These are phyloP conservation scores for Marchantia polymorpha DNA, from an alignment of 225 moss, liverwort and hornwort genomes.

Conservation along the genomic window DNA sequence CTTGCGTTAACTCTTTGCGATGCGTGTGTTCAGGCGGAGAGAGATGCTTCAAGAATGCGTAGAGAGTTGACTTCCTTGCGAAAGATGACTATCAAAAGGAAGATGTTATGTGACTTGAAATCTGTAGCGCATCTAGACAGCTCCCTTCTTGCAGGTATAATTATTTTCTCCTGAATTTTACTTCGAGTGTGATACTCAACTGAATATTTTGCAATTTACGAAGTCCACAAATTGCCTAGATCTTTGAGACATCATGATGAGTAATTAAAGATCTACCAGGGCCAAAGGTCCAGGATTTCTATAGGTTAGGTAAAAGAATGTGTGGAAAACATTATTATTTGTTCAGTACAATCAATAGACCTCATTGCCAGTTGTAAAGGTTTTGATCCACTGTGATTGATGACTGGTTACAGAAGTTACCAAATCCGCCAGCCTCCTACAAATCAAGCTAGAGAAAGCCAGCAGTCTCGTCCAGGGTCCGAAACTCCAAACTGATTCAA, in stretches of 20 bases:
- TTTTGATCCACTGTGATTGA: background rate
- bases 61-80: slow-evolving; percentile 24
- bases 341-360: no score
- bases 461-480: background rate
- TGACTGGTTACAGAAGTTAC: background rate
- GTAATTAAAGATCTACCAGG: no score
- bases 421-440: background rate
- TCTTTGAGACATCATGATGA: no score
- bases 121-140: slow-evolving; percentile 8
- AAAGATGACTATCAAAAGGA: slow-evolving; percentile 17
- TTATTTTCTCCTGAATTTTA: background rate
- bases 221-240: no score
- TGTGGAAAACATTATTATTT: no score
- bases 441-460: background rate
- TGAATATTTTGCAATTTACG: no score
- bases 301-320: no score
- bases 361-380: background rate
- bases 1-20: background rate
- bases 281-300: no score
- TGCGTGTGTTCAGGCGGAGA: slow-evolving; percentile 27
- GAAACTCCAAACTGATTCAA: background rate
- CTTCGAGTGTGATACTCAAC: no score
- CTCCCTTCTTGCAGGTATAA: slow-evolving; percentile 20
- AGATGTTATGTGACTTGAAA: slow-evolving; percentile 17
- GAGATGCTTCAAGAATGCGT: slow-evolving; percentile 21